Conservation (phyloP, 169 alveolate species). For the Plasmodium knowlesi region DNA sequence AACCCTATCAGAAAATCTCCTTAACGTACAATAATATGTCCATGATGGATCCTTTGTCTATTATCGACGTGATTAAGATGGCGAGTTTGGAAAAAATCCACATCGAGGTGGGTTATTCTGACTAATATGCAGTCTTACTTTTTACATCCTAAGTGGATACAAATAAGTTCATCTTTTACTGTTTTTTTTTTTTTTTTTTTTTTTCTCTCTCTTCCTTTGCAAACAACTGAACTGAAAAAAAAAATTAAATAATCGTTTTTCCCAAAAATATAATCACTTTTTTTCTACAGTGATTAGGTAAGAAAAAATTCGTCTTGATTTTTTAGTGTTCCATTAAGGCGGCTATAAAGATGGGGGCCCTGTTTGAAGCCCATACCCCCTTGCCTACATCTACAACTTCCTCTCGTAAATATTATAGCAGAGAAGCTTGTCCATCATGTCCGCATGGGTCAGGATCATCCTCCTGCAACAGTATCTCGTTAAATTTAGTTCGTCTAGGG, state of each 20-base stretch:
- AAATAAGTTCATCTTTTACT: background rate
- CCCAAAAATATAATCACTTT: background rate
- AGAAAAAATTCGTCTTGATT: background rate
- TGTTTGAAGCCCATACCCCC: background rate
- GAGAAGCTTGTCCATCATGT: conserved; percentile 96
- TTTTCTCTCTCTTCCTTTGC: background rate
- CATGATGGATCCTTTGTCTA: conserved; percentile 48
- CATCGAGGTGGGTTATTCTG: conserved; percentile 10
- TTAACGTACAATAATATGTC: conserved; percentile 35
- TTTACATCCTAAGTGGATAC: background rate
- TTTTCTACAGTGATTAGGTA: background rate
- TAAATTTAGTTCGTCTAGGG: conserved; percentile 94
- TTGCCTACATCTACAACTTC: background rate
- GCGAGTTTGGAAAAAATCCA: background rate
- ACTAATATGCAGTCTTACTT: background rate
- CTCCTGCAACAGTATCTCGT: conserved; percentile 93
- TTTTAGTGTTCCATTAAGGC: too few species aligned
- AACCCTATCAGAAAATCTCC: conserved; percentile 31
- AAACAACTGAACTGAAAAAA: background rate
- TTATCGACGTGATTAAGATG: conserved; percentile 22
- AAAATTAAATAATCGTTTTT: too few species aligned
- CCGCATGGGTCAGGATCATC: conserved; percentile 99
- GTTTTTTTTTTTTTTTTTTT: too few species aligned
- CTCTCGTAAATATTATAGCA: conserved; percentile 92
- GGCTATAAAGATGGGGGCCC: background rate